phyloP scores from a whole-genome alignment of 2,329 filamentous ascomycete species.

The Tolypocladium guangdongense region DNA sequence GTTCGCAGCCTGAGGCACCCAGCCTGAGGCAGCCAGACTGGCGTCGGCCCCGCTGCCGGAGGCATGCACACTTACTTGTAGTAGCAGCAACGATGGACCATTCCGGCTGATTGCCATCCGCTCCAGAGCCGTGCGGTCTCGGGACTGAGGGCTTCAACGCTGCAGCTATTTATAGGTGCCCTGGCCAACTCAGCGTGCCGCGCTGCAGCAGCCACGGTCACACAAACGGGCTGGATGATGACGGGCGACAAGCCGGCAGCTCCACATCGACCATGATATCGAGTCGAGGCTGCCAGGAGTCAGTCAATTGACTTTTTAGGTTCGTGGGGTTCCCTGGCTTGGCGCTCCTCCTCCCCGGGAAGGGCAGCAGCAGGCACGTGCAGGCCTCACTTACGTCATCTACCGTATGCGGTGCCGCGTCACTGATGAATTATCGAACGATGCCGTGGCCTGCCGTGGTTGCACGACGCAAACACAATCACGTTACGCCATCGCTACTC shows the following conservation, averaged over 20 bases:
- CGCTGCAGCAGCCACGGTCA: neutral
- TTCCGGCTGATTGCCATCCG: neutral
- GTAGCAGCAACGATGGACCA: neutral
- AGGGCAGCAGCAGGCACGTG: neutral
- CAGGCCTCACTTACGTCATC: neutral
- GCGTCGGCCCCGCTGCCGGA: no score
- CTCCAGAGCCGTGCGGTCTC: neutral
- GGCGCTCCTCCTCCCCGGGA: neutral
- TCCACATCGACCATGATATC: neutral
- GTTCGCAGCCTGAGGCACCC: neutral
- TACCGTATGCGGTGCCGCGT: neutral
- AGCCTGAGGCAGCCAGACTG: neutral
- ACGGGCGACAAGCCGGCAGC: neutral
- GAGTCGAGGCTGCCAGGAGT: neutral
- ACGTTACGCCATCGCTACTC: conserved; percentile 5
- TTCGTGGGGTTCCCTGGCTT: neutral
- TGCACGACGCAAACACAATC: conserved; percentile 3
- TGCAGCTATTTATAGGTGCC: neutral
- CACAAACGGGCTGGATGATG: neutral
- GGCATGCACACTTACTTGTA: no score
- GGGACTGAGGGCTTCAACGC: neutral
- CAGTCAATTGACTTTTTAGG: neutral
- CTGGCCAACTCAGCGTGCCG: neutral
- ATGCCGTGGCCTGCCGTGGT: no score
- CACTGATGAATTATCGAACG: neutral